Percentiles rank a stretch among this genome's conserved stretches.
phyloP scores from a whole-genome alignment of 768 basidiomycete genomes.

The Suillus variegatus region DNA sequence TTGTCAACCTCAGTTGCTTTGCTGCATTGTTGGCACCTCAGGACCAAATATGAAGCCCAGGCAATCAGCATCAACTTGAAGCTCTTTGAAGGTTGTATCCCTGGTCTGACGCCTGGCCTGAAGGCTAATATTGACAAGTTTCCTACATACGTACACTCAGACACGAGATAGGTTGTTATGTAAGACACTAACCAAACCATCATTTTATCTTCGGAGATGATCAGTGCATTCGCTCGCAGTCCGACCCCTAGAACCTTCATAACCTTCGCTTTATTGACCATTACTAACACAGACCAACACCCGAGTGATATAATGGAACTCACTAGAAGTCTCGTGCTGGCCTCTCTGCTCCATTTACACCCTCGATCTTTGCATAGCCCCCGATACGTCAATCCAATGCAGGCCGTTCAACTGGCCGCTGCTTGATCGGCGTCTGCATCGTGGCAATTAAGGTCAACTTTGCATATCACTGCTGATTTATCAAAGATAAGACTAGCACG shows the following conservation, averaged over 20 bases:
- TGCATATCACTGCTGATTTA: background rate
- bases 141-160: background rate
- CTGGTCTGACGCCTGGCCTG: background rate
- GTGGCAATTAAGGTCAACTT: background rate
- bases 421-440: background rate
- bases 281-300: background rate
- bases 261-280: background rate
- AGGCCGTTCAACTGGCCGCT: background rate
- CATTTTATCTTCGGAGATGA: background rate
- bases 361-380: background rate
- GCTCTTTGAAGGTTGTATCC: background rate
- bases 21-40: background rate
- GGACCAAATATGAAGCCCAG: background rate
- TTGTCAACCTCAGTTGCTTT: background rate
- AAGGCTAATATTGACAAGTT: background rate
- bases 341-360: background rate
- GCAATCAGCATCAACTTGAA: background rate
- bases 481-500: background rate
- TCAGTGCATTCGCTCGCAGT: background rate
- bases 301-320: background rate
- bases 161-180: background rate
- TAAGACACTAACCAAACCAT: background rate
- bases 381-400: background rate
- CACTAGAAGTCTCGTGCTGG: background rate
- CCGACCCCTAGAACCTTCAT: background rate